These are phyloP conservation scores for Bacidia rubella DNA, from an alignment of 495 filamentous ascomycete genomes.

Conservation along the genomic window DNA sequence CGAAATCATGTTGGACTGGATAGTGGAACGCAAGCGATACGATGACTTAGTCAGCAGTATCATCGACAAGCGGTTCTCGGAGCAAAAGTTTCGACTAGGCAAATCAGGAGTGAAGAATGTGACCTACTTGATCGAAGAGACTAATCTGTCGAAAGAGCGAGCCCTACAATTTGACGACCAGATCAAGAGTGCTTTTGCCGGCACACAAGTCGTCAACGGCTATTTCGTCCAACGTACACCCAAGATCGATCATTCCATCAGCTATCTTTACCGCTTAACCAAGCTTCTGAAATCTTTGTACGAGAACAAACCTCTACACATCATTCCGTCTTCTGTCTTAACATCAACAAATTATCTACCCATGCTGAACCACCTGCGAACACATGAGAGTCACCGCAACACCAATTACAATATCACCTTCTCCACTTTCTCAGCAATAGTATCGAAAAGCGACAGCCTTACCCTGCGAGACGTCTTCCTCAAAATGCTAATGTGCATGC, in stretches of 20 bases:
- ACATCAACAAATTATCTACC: conserved; percentile 60
- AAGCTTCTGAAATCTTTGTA: conserved; percentile 52
- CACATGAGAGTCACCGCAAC: conserved; percentile 29
- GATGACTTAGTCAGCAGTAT: conserved; percentile 71
- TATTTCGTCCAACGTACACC: conserved; percentile 70
- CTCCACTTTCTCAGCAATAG: conserved; percentile 53
- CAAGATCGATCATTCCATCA: conserved; percentile 68
- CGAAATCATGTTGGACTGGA: conserved; percentile 66
- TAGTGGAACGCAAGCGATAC: conserved; percentile 70
- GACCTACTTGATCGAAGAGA: conserved; percentile 71
- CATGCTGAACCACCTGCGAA: conserved; percentile 42
- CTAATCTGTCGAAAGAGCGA: conserved; percentile 35
- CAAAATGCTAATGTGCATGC: conserved; percentile 81
- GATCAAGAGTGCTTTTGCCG: conserved; percentile 61
- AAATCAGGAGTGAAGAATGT: conserved; percentile 62
- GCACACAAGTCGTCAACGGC: conserved; percentile 67
- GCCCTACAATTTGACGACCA: conserved; percentile 46
- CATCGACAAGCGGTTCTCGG: conserved; percentile 72
- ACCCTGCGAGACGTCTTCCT: conserved; percentile 64
- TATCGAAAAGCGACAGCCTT: conserved; percentile 60
- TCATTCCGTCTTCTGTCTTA: conserved; percentile 54
- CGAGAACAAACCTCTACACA: conserved; percentile 29
- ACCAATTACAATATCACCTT: conserved; percentile 55
- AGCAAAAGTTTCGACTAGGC: conserved; percentile 71
- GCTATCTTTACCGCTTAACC: conserved; percentile 67